Evolutionary conservation across 257 asterid genomes (phyloP).

Genomic region (Verbena officinalis): DNA sequence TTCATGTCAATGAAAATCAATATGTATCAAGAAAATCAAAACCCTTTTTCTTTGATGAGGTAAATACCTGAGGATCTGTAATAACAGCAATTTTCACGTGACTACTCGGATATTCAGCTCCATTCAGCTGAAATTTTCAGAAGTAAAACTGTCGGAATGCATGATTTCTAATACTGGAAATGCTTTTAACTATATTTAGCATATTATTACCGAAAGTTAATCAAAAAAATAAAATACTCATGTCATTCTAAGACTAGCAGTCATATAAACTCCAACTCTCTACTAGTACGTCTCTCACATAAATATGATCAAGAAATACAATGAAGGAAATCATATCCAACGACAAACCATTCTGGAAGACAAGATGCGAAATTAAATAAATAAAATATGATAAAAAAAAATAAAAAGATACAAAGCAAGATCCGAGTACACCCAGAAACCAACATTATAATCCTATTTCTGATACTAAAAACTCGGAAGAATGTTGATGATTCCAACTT

Average conservation of each 20-base stretch:
- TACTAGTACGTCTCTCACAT: background rate
- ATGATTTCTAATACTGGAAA: background rate
- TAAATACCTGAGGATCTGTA: slow-evolving; percentile 99
- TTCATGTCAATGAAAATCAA: slow-evolving; percentile 10
- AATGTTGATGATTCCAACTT: background rate
- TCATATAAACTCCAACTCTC: background rate
- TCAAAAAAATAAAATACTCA: too few relatives aligned
- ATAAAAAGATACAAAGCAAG: slow-evolving; percentile 26
- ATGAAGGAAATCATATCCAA: background rate
- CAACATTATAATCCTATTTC: slow-evolving; percentile 4
- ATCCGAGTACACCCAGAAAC: slow-evolving; percentile 29
- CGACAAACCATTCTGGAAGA: background rate
- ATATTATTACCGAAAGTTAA: background rate
- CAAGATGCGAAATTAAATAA: background rate
- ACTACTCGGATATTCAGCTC: slow-evolving; percentile 44
- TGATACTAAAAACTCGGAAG: background rate
- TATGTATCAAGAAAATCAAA: too few relatives aligned
- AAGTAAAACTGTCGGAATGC: slow-evolving; percentile 27
- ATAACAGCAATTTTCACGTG: slow-evolving; percentile 81
- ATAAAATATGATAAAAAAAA: background rate
- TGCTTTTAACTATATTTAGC: slow-evolving; percentile 3
- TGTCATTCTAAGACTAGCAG: background rate
- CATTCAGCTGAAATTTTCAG: slow-evolving; percentile 48
- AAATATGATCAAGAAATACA: background rate
- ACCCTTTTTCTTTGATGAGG: slow-evolving; percentile 6